Conservation (phyloP, 1,284 basidiomycete species). For the Laetiporus sulphureus region DNA sequence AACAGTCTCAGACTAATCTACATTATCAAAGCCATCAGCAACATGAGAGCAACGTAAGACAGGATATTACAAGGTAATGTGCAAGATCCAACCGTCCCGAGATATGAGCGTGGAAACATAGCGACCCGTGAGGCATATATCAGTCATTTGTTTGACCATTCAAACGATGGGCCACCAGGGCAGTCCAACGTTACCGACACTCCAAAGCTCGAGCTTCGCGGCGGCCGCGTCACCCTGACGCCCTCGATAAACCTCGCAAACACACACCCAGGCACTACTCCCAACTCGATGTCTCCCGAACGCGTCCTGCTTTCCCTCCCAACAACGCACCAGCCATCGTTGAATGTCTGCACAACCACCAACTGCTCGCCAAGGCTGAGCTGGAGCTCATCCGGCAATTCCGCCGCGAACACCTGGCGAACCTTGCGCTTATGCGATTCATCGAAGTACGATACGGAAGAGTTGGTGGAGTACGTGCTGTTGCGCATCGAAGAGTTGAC, state of each 20-base stretch:
- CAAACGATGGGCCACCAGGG: slow-evolving; percentile 28
- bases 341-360: slow-evolving; percentile 49
- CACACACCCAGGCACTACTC: slow-evolving; percentile 67
- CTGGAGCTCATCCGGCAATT: slow-evolving; percentile 65
- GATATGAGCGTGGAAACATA: too few relatives aligned
- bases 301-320: slow-evolving; percentile 45
- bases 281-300: slow-evolving; percentile 46
- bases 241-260: slow-evolving; percentile 59
- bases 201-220: slow-evolving; percentile 54
- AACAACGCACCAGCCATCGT: slow-evolving; percentile 74
- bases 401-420: slow-evolving; percentile 55
- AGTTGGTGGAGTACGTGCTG: slow-evolving; percentile 18
- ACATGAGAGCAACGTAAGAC: too few relatives aligned
- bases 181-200: slow-evolving; percentile 49
- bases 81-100: too few relatives aligned
- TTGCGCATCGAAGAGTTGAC: slow-evolving; percentile 33
- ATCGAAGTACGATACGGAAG: slow-evolving; percentile 27
- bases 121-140: too few relatives aligned
- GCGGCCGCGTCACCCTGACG: slow-evolving; percentile 50
- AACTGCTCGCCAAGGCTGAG: slow-evolving; percentile 51
- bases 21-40: too few relatives aligned
- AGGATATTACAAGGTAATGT: too few relatives aligned
- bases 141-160: not conserved
- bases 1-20: too few relatives aligned
- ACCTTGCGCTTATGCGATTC: slow-evolving; percentile 43